These are phyloP conservation scores for Sporothrix curviconia DNA, from an alignment of 2,329 filamentous ascomycete genomes.

Conservation along the genomic window DNA sequence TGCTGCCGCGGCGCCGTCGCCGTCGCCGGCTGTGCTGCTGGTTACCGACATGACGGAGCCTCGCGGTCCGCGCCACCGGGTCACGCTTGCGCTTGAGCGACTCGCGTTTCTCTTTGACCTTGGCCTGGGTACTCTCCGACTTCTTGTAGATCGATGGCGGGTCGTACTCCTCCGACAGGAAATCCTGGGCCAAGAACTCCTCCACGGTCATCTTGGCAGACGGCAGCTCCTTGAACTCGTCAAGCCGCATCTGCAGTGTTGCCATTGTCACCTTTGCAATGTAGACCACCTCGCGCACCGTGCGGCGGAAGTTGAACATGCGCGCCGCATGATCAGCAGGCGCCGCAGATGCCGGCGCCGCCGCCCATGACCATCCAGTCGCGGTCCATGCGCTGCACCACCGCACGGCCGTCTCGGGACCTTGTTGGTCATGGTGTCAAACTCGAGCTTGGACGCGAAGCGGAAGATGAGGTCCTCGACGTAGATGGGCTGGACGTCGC, in stretches of 20 bases:
- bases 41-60: background rate
- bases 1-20: no score
- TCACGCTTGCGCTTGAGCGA: conserved; percentile 40
- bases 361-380: conserved; percentile 98
- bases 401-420: conserved; percentile 80
- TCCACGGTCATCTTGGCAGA: conserved; percentile 80
- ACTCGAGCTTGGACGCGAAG: conserved; percentile 88
- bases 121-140: conserved; percentile 53
- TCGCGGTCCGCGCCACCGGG: background rate
- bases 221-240: conserved; percentile 84
- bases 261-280: conserved; percentile 93
- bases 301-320: conserved; percentile 96
- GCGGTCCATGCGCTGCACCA: conserved; percentile 86
- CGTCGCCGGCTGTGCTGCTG: background rate
- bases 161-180: conserved; percentile 50
- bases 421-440: conserved; percentile 70
- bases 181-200: conserved; percentile 64
- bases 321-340: conserved; percentile 88
- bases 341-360: conserved; percentile 91
- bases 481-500: conserved; percentile 60
- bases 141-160: conserved; percentile 76
- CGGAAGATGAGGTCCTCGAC: conserved; percentile 87
- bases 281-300: conserved; percentile 91
- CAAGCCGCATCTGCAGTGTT: conserved; percentile 83
- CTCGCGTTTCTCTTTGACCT: conserved; percentile 40